phyloP scores from a whole-genome alignment of 495 filamentous ascomycete genomes.

The Pyronema domesticum region DNA sequence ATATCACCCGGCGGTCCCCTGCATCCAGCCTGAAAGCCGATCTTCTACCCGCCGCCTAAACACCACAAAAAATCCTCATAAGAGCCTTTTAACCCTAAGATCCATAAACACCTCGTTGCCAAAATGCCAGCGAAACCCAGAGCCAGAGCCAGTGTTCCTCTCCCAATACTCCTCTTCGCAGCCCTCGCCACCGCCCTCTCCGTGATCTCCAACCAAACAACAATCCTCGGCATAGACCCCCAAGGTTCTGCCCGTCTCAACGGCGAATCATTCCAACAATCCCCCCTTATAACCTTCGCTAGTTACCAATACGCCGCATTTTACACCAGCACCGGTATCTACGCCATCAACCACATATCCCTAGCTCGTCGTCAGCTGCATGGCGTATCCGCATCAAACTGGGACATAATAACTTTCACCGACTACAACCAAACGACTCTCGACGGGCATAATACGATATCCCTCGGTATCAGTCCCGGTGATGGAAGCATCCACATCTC shows the following conservation, averaged over 20 bases:
- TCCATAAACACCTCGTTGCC: too few relatives aligned
- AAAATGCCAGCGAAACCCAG: too few relatives aligned
- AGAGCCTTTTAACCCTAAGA: too few relatives aligned
- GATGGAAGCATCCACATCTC: slow-evolving; percentile 34
- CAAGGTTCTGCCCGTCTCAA: slow-evolving; percentile 23
- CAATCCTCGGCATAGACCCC: slow-evolving; percentile 18
- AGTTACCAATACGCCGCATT: slow-evolving; percentile 31
- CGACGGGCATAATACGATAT: slow-evolving; percentile 34
- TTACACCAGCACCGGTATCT: slow-evolving; percentile 25
- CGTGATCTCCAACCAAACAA: slow-evolving; percentile 6
- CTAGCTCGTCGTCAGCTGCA: slow-evolving; percentile 28
- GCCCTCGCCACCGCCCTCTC: slow-evolving; percentile 1
- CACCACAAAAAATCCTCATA: too few relatives aligned
- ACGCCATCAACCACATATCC: slow-evolving; percentile 27
- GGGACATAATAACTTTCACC: slow-evolving; percentile 30
- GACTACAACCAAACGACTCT: slow-evolving; percentile 34
- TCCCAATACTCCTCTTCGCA: neutral
- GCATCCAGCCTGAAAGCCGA: too few relatives aligned
- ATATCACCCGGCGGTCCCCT: too few relatives aligned
- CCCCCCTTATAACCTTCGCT: slow-evolving; percentile 22
- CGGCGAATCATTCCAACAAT: slow-evolving; percentile 24
- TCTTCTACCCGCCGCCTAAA: too few relatives aligned
- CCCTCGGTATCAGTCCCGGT: slow-evolving; percentile 31
- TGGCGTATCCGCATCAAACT: slow-evolving; percentile 13
- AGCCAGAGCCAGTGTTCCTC: too few relatives aligned